phyloP scores from a whole-genome alignment of 2,329 filamentous ascomycete species.

The Metarhizium brunneum region DNA sequence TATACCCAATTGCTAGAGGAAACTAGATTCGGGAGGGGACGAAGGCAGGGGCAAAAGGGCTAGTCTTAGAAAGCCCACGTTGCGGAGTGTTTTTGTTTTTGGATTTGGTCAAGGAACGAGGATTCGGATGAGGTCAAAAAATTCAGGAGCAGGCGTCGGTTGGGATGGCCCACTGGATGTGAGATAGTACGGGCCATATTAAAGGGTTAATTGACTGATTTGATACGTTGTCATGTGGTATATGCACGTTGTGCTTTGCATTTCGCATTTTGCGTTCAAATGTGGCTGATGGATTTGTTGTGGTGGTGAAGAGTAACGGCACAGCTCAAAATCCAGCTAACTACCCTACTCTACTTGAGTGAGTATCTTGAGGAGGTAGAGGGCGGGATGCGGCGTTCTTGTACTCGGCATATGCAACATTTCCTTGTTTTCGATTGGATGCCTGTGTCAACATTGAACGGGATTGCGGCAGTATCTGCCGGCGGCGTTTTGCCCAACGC shows the following conservation, averaged over 20 bases:
- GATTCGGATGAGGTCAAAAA: neutral
- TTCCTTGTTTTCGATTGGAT: no score
- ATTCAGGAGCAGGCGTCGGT: neutral
- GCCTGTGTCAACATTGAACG: no score
- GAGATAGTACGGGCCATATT: neutral
- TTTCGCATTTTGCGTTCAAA: neutral
- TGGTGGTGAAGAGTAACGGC: no score
- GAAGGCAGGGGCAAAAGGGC: neutral
- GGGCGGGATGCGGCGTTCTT: no score
- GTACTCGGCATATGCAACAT: no score
- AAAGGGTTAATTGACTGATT: neutral
- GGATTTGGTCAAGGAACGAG: neutral
- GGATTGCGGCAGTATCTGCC: no score
- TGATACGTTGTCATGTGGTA: neutral
- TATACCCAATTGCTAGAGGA: constrained; percentile 4
- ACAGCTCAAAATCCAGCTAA: no score
- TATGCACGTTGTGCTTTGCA: neutral
- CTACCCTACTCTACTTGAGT: no score
- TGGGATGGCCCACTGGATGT: neutral
- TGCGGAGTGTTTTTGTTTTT: neutral
- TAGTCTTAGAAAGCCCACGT: neutral
- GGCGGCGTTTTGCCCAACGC: no score
- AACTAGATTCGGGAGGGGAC: neutral
- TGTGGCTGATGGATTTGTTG: neutral
- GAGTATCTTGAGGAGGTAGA: no score